Conservation (phyloP, 1,284 basidiomycete species). For the Xerocomus nothofagi region DNA sequence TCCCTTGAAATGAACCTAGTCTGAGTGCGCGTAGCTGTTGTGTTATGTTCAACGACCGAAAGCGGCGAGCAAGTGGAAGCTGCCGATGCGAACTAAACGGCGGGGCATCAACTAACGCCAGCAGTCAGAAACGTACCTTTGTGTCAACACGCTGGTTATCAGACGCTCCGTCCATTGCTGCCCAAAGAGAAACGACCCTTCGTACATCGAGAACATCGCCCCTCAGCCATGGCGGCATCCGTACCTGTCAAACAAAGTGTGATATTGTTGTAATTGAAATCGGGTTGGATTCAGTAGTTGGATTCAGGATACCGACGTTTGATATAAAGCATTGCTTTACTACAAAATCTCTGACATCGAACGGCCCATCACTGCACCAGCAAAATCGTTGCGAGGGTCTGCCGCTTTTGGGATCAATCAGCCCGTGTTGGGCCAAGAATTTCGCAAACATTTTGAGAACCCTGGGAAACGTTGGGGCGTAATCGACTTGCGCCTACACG, state of each 20-base stretch:
- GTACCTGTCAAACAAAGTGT: constrained; percentile 45
- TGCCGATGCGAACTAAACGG: constrained; percentile 20
- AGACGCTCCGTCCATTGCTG: constrained; percentile 20
- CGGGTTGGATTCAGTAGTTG: constrained; percentile 36
- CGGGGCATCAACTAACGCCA: constrained; percentile 10
- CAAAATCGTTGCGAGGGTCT: constrained; percentile 60
- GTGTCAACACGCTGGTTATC: constrained; percentile 27
- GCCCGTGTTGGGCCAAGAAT: constrained; percentile 68
- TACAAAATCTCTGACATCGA: constrained; percentile 83
- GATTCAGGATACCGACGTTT: constrained; percentile 46
- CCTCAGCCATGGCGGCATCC: constrained; percentile 67
- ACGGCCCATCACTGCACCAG: constrained; percentile 81
- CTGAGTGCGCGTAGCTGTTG: constrained; percentile 60
- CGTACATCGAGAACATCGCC: constrained; percentile 73
- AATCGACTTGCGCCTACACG: constrained; percentile 73
- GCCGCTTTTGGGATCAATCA: constrained; percentile 60
- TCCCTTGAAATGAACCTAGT: constrained; percentile 71
- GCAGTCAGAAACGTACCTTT: constrained; percentile 23
- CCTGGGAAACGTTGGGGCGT: constrained; percentile 73
- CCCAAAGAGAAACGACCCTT: constrained; percentile 52
- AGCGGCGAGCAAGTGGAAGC: constrained; percentile 16
- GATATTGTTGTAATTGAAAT: constrained; percentile 22
- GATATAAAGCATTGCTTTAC: constrained; percentile 88
- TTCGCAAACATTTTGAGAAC: constrained; percentile 63
- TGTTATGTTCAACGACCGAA: constrained; percentile 57